Conservation (phyloP, 192 early-diverging fungal species). For the Phlyctochytrium arcticum region DNA sequence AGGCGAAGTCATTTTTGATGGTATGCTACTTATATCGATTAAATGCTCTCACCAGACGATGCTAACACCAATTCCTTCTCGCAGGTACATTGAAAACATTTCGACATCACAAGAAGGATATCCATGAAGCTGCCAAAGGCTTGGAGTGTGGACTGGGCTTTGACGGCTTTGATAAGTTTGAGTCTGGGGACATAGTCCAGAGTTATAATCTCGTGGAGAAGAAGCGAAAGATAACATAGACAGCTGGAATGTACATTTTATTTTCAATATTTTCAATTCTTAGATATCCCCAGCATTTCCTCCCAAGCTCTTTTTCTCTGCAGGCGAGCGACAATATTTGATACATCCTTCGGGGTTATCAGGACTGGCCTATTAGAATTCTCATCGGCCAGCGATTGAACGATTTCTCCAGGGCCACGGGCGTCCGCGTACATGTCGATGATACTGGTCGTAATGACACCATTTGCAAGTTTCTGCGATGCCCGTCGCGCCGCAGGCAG, state of each 20-base stretch:
- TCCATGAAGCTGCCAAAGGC: constrained; percentile 86
- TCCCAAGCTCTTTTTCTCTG: no score
- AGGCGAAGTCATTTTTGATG: constrained; percentile 68
- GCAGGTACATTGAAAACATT: constrained; percentile 63
- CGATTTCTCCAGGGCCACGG: no score
- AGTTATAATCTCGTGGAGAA: constrained; percentile 4
- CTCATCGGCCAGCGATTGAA: no score
- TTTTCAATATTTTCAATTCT: no score
- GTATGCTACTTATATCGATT: constrained; percentile 27
- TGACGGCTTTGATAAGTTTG: constrained; percentile 72
- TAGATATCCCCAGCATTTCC: no score
- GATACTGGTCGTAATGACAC: no score
- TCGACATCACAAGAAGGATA: constrained; percentile 86
- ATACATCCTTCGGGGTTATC: no score
- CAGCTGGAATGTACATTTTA: not conserved
- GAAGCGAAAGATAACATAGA: constrained; percentile 21
- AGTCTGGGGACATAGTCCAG: constrained; percentile 67
- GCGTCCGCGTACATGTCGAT: no score
- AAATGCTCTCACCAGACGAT: not conserved
- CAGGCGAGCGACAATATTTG: no score
- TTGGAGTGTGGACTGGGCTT: constrained; percentile 93
- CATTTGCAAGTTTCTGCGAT: no score
- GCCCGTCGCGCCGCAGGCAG: no score
- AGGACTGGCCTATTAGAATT: no score
- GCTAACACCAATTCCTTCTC: not conserved